Conservation (phyloP, 768 basidiomycete genomes). For the Mycena galericulata region DNA sequence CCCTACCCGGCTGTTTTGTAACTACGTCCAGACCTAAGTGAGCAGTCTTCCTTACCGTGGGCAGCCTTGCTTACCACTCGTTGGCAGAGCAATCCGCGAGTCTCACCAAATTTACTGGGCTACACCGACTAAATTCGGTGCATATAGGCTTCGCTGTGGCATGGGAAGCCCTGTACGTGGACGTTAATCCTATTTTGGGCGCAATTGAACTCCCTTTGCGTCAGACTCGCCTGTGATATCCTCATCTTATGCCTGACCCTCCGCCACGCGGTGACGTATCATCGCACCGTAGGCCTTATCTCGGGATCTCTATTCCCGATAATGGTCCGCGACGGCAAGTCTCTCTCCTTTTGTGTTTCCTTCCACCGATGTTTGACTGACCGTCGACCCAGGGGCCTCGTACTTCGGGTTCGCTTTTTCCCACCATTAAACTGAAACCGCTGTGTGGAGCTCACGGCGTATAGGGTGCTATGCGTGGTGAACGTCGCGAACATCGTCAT, state of each 20-base stretch:
- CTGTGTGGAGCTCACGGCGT: neutral
- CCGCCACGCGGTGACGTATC: neutral
- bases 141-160: neutral
- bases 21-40: neutral
- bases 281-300: neutral
- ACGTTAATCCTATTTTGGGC: neutral
- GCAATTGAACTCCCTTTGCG: neutral
- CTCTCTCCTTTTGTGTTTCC: too few species aligned
- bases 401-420: neutral
- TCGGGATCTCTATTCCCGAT: neutral
- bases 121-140: neutral
- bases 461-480: neutral
- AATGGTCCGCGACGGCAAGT: conserved; percentile 1
- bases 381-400: neutral
- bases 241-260: conserved; percentile 4
- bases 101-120: neutral
- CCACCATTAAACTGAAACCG: too few species aligned
- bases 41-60: too few species aligned
- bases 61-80: too few species aligned
- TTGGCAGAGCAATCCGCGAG: conserved; percentile 1
- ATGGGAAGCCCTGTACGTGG: conserved; percentile 1
- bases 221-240: conserved; percentile 7
- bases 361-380: neutral
- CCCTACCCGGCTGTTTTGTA: neutral
- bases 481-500: neutral